Conservation (phyloP, 768 basidiomycete genomes). For the Pleurotus sapidus region DNA sequence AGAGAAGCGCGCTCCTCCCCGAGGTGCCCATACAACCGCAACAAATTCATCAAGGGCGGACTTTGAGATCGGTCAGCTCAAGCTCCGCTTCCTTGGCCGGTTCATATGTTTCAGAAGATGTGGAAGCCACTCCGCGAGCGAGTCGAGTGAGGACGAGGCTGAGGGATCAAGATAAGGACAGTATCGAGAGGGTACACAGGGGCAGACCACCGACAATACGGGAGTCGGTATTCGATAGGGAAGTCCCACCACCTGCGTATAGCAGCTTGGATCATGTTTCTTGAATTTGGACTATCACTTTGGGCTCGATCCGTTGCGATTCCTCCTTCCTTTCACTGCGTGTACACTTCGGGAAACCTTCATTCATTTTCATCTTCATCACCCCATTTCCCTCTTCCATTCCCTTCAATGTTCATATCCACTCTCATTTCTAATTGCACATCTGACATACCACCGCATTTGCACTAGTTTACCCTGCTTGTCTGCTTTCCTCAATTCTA, state of each 20-base stretch:
- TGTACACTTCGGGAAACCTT: not conserved
- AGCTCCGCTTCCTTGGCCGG: not conserved
- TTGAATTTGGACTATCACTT: not conserved
- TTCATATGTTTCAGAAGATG: not conserved
- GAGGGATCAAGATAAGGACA: not conserved
- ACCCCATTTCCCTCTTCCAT: too few species aligned
- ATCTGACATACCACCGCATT: too few species aligned
- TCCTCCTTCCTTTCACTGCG: not conserved
- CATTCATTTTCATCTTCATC: too few species aligned
- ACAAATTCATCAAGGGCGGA: not conserved
- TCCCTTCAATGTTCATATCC: too few species aligned
- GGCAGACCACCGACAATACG: constrained; percentile 5
- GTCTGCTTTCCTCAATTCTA: not conserved
- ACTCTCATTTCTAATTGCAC: too few species aligned
- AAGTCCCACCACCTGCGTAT: constrained; percentile 2
- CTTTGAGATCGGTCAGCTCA: not conserved
- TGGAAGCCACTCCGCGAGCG: not conserved
- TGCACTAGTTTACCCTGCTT: not conserved
- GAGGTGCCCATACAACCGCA: not conserved
- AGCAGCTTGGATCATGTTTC: not conserved
- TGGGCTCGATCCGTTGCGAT: not conserved
- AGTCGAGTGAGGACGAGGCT: not conserved
- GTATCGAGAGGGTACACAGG: not conserved
- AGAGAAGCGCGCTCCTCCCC: not conserved
- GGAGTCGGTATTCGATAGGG: constrained; percentile 5